phyloP scores from a whole-genome alignment of 495 filamentous ascomycete species.

The Penicillium macrosclerotiorum region DNA sequence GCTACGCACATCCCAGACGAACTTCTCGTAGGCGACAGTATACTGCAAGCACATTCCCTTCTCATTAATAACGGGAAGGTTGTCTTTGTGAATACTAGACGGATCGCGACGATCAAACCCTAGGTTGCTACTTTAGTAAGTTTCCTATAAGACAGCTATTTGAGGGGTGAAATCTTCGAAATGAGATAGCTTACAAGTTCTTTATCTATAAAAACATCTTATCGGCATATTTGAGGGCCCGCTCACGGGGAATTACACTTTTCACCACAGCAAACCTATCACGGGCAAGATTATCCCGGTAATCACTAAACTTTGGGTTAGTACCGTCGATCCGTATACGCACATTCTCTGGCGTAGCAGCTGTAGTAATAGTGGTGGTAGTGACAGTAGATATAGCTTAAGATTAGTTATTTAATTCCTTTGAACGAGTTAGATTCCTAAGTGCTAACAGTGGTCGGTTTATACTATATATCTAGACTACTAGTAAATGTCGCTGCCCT shows the following conservation, averaged over 20 bases:
- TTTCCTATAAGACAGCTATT: not conserved
- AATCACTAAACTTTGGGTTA: conserved; percentile 27
- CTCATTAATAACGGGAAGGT: conserved; percentile 42
- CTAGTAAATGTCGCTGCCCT: too few relatives aligned
- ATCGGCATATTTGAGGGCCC: conserved; percentile 34
- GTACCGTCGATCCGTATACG: conserved; percentile 27
- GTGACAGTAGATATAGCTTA: conserved; percentile 12
- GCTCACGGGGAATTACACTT: conserved; percentile 39
- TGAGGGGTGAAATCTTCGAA: too few relatives aligned
- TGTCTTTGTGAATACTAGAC: conserved; percentile 30
- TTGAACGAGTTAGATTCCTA: too few relatives aligned
- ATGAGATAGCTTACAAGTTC: conserved; percentile 30
- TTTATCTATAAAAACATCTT: conserved; percentile 38
- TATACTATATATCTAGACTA: too few relatives aligned
- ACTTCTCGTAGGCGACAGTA: conserved; percentile 41
- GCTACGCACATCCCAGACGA: conserved; percentile 39
- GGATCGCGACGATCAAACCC: conserved; percentile 38
- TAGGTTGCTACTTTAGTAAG: conserved; percentile 24
- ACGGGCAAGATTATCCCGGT: conserved; percentile 32
- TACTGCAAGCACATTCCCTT: conserved; percentile 43
- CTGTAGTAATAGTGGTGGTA: conserved; percentile 15
- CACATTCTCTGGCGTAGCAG: conserved; percentile 2
- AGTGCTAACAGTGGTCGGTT: too few relatives aligned
- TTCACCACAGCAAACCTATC: conserved; percentile 47
- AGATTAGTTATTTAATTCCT: too few relatives aligned